Evolutionary conservation across 345 rosid genomes (phyloP), one percentile per base, ranked within the genome.

Genomic region (Eucalyptus rudis): DNA sequence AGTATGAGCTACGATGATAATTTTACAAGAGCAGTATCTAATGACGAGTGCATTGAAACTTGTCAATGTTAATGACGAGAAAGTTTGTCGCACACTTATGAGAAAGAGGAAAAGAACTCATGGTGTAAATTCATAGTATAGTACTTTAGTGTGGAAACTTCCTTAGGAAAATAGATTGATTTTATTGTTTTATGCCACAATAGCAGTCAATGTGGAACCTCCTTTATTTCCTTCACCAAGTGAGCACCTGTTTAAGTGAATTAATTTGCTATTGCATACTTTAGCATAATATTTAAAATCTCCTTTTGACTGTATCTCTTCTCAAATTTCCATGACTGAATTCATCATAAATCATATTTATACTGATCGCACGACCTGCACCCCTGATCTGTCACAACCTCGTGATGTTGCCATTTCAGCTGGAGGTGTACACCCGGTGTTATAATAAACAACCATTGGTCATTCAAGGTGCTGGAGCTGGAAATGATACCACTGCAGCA

Each of bases 381-480:
- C 9, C 5, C 43, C 29, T 76, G 84, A 76, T 76, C 84, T 76
- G 47, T 40, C 25, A 20, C 84, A 76, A 76, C 84, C 47, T 20
- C 5, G 2, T 76, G 84, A 76, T 76, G 84, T 24, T 76, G 29
- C 84, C 84, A 40, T 86, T 86, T n/a, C 94, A 96, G 99, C 92
- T 97, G 87, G 99, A 97, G 93, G 92, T 97, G 91, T 96, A 93
- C 88, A 96, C 92, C 90, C 94, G 99, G 17, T 96, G 99, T 93
- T 96, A 96, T 90, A 91, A 90, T 40, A 93, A 93, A 91, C 96
- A 95, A 89, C 98, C 99, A 7, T 88, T 96, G 90, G 99, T 96
- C 89, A 96, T 96, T 92, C 99, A 97, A 95, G 99, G 99, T 50
- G 99, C 99, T 5, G 99, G 99, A 91, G 99, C 99, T 9, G 99